Evolutionary conservation across 768 basidiomycete genomes (phyloP).

Genomic region (Pleurotus cornucopiae): DNA sequence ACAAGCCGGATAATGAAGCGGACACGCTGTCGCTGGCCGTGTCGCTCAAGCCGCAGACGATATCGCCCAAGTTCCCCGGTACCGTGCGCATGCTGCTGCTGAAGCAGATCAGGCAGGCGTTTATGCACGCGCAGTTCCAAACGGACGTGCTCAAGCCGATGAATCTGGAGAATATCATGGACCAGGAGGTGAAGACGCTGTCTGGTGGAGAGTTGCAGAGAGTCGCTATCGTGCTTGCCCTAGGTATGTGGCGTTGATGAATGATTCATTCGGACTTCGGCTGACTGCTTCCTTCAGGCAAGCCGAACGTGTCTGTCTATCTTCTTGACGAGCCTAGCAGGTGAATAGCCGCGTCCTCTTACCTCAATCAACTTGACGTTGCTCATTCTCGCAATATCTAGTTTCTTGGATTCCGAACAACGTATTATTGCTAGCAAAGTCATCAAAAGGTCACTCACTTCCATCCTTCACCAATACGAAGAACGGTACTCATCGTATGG

Average conservation of each 20-base stretch:
- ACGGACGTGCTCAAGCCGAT: constrained; percentile 98
- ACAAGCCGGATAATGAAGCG: constrained; percentile 80
- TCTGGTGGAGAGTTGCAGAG: constrained; percentile 98
- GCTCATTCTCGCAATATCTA: constrained; percentile 19
- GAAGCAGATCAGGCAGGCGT: constrained; percentile 91
- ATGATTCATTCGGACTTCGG: background rate
- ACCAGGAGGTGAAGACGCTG: constrained; percentile 96
- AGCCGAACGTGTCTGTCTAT: constrained; percentile 82
- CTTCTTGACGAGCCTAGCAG: constrained; percentile 93
- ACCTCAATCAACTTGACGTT: background rate
- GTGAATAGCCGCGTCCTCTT: constrained; percentile 29
- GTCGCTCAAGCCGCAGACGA: constrained; percentile 98
- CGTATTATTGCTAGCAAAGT: constrained; percentile 98
- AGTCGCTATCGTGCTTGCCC: constrained; percentile 91
- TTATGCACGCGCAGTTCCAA: constrained; percentile 99
- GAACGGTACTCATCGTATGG: background rate
- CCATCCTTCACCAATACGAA: background rate
- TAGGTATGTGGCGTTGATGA: constrained; percentile 45
- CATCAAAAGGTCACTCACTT: constrained; percentile 75
- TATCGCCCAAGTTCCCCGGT: constrained; percentile 96
- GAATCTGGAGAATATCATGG: constrained; percentile 90
- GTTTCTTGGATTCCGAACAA: constrained; percentile 98
- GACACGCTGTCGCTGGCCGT: constrained; percentile 80
- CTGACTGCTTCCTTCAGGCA: constrained; percentile 37
- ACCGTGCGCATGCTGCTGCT: constrained; percentile 93